Conservation (phyloP, 2,329 filamentous ascomycete species). For the Pseudogymnoascus sp. region DNA sequence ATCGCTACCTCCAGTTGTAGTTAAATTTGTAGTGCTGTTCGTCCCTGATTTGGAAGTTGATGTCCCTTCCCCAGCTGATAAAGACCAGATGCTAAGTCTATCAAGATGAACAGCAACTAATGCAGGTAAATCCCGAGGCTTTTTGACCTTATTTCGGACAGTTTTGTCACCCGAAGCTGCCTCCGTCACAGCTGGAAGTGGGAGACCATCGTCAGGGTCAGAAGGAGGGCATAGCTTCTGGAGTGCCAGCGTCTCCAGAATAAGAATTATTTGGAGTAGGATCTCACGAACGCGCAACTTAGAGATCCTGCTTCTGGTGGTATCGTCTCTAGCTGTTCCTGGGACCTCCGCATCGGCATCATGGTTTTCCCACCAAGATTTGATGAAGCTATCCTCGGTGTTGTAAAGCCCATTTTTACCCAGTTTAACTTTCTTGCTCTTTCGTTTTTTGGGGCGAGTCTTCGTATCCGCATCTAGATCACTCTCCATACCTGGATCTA, state of each 20-base stretch:
- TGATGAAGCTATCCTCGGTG: slow-evolving; percentile 54
- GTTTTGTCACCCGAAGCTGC: slow-evolving; percentile 17
- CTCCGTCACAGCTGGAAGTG: slow-evolving; percentile 22
- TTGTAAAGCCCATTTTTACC: slow-evolving; percentile 63
- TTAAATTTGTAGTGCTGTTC: neutral
- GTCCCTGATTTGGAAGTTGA: slow-evolving; percentile 14
- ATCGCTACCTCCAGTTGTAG: slow-evolving; percentile 6
- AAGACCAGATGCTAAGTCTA: slow-evolving; percentile 76
- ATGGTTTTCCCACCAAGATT: slow-evolving; percentile 61
- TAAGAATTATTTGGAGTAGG: slow-evolving; percentile 70
- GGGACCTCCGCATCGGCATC: slow-evolving; percentile 42
- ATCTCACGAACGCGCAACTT: slow-evolving; percentile 67
- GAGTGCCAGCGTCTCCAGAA: slow-evolving; percentile 67
- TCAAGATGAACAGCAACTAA: slow-evolving; percentile 68
- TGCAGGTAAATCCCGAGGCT: slow-evolving; percentile 49
- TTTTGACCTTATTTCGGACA: slow-evolving; percentile 25
- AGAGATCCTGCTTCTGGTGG: slow-evolving; percentile 51
- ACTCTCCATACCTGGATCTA: slow-evolving; percentile 47
- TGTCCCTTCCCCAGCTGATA: slow-evolving; percentile 8
- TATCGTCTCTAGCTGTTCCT: slow-evolving; percentile 40
- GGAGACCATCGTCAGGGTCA: slow-evolving; percentile 23
- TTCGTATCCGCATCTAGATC: slow-evolving; percentile 36
- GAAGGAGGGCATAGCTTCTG: slow-evolving; percentile 41
- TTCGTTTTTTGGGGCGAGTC: slow-evolving; percentile 39
- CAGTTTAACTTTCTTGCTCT: slow-evolving; percentile 55